These are phyloP conservation scores for Fusarium sp. DNA, from an alignment of 2,329 filamentous ascomycete species.

Conservation along the genomic window DNA sequence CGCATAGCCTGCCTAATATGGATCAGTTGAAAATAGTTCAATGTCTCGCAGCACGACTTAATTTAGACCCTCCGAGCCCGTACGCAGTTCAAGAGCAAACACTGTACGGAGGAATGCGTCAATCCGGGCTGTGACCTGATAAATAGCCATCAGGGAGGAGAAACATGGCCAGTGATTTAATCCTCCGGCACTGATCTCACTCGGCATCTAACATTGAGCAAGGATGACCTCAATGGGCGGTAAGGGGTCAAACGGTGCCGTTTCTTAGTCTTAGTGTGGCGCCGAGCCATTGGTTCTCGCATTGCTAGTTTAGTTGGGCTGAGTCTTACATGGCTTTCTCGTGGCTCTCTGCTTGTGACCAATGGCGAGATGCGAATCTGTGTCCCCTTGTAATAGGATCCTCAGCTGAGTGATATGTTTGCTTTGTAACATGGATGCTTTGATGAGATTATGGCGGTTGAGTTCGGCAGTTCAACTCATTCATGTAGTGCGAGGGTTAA, in stretches of 20 bases:
- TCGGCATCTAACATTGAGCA: neutral
- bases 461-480: neutral
- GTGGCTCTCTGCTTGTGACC: conserved; percentile 19
- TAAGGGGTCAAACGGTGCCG: conserved; percentile 22
- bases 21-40: neutral
- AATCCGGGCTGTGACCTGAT: conserved; percentile 16
- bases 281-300: conserved; percentile 31
- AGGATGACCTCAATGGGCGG: conserved; percentile 10
- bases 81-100: conserved; percentile 7
- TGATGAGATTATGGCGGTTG: neutral
- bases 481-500: neutral
- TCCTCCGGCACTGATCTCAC: neutral
- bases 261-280: conserved; percentile 18
- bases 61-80: neutral
- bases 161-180: conserved; percentile 13
- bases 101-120: conserved; percentile 32
- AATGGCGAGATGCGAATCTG: conserved; percentile 8
- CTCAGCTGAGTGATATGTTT: conserved; percentile 19
- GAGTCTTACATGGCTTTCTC: conserved; percentile 38
- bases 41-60: conserved; percentile 8
- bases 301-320: conserved; percentile 29
- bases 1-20: conserved; percentile 22
- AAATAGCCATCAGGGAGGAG: neutral
- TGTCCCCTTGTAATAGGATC: conserved; percentile 3
- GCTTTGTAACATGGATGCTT: neutral